These are phyloP conservation scores for Dichotomocladium elegans DNA, from an alignment of 371 early-diverging fungal genomes.

Conservation along the genomic window DNA sequence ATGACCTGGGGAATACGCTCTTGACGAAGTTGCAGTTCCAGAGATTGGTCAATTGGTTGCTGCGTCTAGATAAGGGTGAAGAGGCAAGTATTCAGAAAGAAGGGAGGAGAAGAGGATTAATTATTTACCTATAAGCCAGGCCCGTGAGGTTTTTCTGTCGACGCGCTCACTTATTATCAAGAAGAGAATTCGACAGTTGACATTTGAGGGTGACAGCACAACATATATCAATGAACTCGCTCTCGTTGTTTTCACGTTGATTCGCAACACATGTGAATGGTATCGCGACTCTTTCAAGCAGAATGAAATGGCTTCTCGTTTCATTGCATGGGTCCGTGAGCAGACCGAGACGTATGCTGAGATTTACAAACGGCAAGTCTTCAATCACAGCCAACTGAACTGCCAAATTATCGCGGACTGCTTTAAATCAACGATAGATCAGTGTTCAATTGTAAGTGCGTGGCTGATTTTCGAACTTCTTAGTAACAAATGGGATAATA, in stretches of 20 bases:
- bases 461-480: neutral
- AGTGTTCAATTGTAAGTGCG: constrained; percentile 61
- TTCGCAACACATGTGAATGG: constrained; percentile 94
- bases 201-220: constrained; percentile 83
- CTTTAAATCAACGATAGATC: constrained; percentile 71
- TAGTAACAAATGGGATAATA: constrained; percentile 10
- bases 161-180: constrained; percentile 76
- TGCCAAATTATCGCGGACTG: constrained; percentile 86
- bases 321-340: constrained; percentile 87
- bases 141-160: constrained; percentile 73
- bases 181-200: constrained; percentile 78
- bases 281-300: constrained; percentile 85
- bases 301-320: constrained; percentile 84
- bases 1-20: constrained; percentile 77
- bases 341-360: constrained; percentile 83
- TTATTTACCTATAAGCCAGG: constrained; percentile 38
- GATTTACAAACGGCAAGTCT: constrained; percentile 87
- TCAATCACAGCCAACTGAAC: constrained; percentile 65
- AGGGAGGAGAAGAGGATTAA: neutral
- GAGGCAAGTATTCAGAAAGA: constrained; percentile 34
- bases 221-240: constrained; percentile 84
- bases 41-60: constrained; percentile 75
- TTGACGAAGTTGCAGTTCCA: constrained; percentile 77
- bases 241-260: constrained; percentile 80
- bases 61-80: constrained; percentile 75